Evolutionary conservation across 108 stramenopile genomes (phyloP).

Genomic region (Epithemia pelagica): DNA sequence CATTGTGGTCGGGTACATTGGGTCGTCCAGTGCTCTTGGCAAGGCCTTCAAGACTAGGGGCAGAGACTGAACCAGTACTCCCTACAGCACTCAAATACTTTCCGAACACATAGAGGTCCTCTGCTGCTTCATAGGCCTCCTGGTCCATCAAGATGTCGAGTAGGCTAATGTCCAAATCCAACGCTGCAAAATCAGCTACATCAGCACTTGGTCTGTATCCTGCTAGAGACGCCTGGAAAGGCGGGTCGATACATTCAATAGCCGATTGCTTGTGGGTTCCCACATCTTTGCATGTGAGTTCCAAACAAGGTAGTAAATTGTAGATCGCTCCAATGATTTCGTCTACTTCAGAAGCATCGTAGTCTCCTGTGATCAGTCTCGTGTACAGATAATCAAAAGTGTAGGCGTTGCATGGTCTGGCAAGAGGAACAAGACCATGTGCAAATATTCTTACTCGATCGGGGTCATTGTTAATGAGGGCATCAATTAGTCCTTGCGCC

Average conservation of each 20-base stretch:
- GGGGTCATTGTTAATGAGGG: slow-evolving; percentile 39
- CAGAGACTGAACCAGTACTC: slow-evolving; percentile 15
- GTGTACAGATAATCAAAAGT: slow-evolving; percentile 46
- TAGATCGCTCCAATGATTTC: slow-evolving; percentile 41
- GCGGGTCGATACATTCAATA: slow-evolving; percentile 24
- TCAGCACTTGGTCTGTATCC: slow-evolving; percentile 59
- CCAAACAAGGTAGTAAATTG: slow-evolving; percentile 60
- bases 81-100: slow-evolving; percentile 27
- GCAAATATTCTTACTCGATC: slow-evolving; percentile 56
- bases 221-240: slow-evolving; percentile 20
- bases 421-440: slow-evolving; percentile 57
- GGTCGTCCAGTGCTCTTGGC: slow-evolving; percentile 50
- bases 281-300: slow-evolving; percentile 61
- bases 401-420: slow-evolving; percentile 45
- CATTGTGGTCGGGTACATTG: slow-evolving; percentile 53
- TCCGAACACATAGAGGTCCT: slow-evolving; percentile 58
- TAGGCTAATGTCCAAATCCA: slow-evolving; percentile 68
- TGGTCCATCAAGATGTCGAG: slow-evolving; percentile 57
- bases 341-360: slow-evolving; percentile 42
- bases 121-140: slow-evolving; percentile 60
- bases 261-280: slow-evolving; percentile 40
- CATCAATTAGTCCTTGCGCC: slow-evolving; percentile 54
- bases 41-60: slow-evolving; percentile 30
- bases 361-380: slow-evolving; percentile 33
- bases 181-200: slow-evolving; percentile 35